Conservation (phyloP, 225 moss, liverwort and hornwort species). For the Neckera pumila region DNA sequence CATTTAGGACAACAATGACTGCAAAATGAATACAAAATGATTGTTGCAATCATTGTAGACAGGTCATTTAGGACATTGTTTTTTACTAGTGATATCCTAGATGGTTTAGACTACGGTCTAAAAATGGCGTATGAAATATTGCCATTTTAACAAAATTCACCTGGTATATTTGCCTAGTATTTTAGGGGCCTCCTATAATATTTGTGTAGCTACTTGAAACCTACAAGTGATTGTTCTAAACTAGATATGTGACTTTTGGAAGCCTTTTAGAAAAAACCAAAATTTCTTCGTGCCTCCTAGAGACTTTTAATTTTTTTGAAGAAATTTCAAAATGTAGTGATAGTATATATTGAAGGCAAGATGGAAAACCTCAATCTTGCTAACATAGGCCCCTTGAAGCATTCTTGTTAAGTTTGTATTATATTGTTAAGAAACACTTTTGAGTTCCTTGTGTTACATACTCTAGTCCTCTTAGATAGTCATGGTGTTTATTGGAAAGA, state of each 20-base stretch:
- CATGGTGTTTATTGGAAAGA: background rate
- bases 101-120: too few species aligned
- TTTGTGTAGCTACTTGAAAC: background rate
- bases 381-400: background rate
- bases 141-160: too few species aligned
- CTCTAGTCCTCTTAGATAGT: too few species aligned
- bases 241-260: background rate
- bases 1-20: too few species aligned
- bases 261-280: rapidly evolving
- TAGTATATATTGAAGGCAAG: background rate
- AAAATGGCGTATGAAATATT: too few species aligned
- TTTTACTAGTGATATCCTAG: too few species aligned
- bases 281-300: background rate
- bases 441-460: background rate
- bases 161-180: background rate
- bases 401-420: background rate
- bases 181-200: background rate
- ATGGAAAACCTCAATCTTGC: background rate
- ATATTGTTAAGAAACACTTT: background rate
- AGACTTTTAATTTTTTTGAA: too few species aligned
- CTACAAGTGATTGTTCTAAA: background rate
- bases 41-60: too few species aligned
- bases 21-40: too few species aligned
- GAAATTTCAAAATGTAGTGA: background rate
- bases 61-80: too few species aligned